Conservation (phyloP, 2,329 filamentous ascomycete genomes). For the Amesomyces nigricolor region DNA sequence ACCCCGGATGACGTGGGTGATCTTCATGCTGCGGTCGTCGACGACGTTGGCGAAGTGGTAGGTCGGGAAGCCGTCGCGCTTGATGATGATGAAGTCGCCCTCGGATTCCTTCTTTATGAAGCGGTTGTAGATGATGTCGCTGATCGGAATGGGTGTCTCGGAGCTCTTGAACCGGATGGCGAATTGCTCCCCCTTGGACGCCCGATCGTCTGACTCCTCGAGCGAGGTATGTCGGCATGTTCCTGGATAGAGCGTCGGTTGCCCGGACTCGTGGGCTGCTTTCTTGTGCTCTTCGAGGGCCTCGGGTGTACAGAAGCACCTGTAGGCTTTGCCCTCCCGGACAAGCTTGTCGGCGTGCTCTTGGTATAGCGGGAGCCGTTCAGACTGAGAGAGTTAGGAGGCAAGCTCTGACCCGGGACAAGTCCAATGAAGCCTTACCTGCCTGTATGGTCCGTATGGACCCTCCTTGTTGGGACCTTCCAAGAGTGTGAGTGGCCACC, state of each 20-base stretch:
- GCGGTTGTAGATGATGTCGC: slow-evolving; percentile 73
- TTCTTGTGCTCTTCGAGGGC: slow-evolving; percentile 63
- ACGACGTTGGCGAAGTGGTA: slow-evolving; percentile 98
- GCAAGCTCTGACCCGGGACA: too few relatives aligned
- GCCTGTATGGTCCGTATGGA: slow-evolving; percentile 77
- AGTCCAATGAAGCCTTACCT: too few relatives aligned
- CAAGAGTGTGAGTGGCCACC: slow-evolving; percentile 16
- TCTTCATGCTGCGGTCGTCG: slow-evolving; percentile 91
- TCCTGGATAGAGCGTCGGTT: slow-evolving; percentile 48
- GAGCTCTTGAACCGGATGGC: slow-evolving; percentile 71
- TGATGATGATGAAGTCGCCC: slow-evolving; percentile 86
- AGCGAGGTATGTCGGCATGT: slow-evolving; percentile 63
- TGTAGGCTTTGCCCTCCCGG: slow-evolving; percentile 69
- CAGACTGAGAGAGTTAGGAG: slow-evolving; percentile 68
- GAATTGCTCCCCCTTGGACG: slow-evolving; percentile 62
- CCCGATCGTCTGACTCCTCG: slow-evolving; percentile 65
- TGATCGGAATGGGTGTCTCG: slow-evolving; percentile 56
- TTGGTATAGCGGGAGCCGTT: slow-evolving; percentile 68
- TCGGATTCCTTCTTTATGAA: slow-evolving; percentile 51
- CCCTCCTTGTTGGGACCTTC: slow-evolving; percentile 74
- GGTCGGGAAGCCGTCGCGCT: slow-evolving; percentile 86
- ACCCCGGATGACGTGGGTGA: slow-evolving; percentile 91
- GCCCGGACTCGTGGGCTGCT: slow-evolving; percentile 49
- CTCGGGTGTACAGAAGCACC: slow-evolving; percentile 82
- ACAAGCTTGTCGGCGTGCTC: slow-evolving; percentile 66